These are phyloP conservation scores for Pleurostoma richardsiae DNA, from an alignment of 2,329 filamentous ascomycete species.

Conservation along the genomic window DNA sequence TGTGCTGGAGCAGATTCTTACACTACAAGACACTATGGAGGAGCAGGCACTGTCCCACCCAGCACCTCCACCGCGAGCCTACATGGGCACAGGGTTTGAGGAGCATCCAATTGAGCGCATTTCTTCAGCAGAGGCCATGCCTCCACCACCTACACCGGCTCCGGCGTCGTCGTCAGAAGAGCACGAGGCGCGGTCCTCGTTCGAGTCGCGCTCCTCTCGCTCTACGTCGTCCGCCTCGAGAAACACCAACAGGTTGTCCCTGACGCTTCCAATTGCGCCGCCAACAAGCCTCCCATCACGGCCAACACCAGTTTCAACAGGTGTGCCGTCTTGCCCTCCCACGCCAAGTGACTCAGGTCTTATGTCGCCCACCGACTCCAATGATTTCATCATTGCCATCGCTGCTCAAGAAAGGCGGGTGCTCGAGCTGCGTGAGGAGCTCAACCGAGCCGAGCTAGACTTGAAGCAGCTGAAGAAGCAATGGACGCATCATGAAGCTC, in stretches of 20 bases:
- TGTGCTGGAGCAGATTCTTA: constrained; percentile 13
- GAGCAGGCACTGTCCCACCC: constrained; percentile 11
- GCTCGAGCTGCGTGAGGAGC: constrained; percentile 83
- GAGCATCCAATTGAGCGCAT: constrained; percentile 13
- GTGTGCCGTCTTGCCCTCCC: constrained; percentile 36
- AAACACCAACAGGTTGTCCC: constrained; percentile 52
- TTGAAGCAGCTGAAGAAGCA: constrained; percentile 74
- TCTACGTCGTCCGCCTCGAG: constrained; percentile 49
- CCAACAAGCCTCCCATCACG: constrained; percentile 47
- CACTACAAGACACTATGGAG: constrained; percentile 15
- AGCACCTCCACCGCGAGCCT: constrained; percentile 3
- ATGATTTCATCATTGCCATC: constrained; percentile 78
- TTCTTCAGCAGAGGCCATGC: constrained; percentile 26
- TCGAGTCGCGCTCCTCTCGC: constrained; percentile 40
- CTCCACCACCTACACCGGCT: constrained; percentile 23
- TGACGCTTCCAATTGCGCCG: constrained; percentile 56
- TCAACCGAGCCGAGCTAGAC: constrained; percentile 76
- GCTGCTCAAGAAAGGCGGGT: constrained; percentile 89
- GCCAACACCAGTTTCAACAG: constrained; percentile 41
- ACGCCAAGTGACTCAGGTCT: constrained; percentile 43
- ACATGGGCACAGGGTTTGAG: constrained; percentile 4
- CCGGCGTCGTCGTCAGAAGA: constrained; percentile 15
- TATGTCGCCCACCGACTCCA: constrained; percentile 47
- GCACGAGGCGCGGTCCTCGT: constrained; percentile 24
- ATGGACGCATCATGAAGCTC: constrained; percentile 73